Base-by-base conservation (phyloP, 2,329 filamentous ascomycete species). In the Exserohilum turcica region DNA sequence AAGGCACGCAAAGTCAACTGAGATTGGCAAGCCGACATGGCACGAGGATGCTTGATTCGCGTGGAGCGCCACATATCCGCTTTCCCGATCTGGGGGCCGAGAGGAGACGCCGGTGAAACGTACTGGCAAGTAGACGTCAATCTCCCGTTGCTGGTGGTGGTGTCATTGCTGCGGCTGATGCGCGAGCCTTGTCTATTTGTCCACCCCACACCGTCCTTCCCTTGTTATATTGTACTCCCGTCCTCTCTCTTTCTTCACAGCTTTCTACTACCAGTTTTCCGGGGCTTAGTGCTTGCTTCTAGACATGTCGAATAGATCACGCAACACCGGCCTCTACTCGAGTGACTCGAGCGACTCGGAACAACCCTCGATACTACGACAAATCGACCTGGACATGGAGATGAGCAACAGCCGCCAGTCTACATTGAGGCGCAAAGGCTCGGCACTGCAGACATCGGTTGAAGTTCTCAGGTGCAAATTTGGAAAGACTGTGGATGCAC, bases 391-490 rank as follows among this genome's bases (percentile, higher is more conserved):
- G 47, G 60, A 64, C 36, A 37, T 48, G 9, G 53, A 58, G 36
- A 58, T 54, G 38, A 35, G 57, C 15, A 39, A 10, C 9, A 43
- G 45, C 31, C 43, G 50, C 7, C 38, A 58, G 18, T 49, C 45
- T 5, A 36, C 45, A 2, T 48, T 61, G 36, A 47, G 51, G 38
- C 61, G 61, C 28, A 69, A 62, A 52, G 59, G 54, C 21, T 64
- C 68, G 5, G 70, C 64, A 44, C 48, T 73, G 6, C 67, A 72
- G 27, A 70, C 63, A 5, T 60, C 67, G 12, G 56, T 74, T 21
- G 67, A 74, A 36, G 65, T 74, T 2, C 43, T 72, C 38, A 66
- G 50, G 43, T 73, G 68, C 46, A 66, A 63, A 35, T 54, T 72
- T 28, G 68, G 58, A n/a, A 70, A 60, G 33, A 56, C 63, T 21